Evolutionary conservation across 2,329 filamentous ascomycete species (phyloP).

Genomic region (Trichoderma endophyticum): DNA sequence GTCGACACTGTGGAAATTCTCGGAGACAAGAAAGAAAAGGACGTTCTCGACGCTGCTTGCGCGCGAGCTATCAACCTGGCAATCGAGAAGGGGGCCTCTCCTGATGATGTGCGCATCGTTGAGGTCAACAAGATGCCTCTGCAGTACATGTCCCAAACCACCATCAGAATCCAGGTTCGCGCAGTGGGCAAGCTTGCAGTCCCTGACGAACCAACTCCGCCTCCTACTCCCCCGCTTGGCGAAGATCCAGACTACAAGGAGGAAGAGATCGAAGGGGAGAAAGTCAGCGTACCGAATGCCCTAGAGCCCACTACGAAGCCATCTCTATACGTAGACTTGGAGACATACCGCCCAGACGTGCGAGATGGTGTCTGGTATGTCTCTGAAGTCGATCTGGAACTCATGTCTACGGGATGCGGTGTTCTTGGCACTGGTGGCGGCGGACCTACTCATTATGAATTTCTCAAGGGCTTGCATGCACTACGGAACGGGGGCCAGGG

Average conservation of each 20-base stretch:
- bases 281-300: conserved; percentile 30
- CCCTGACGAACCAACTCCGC: conserved; percentile 27
- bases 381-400: conserved; percentile 36
- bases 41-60: conserved; percentile 39
- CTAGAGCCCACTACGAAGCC: conserved; percentile 32
- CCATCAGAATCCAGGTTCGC: conserved; percentile 34
- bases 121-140: conserved; percentile 44
- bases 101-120: conserved; percentile 40
- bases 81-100: conserved; percentile 31
- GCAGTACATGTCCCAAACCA: conserved; percentile 35
- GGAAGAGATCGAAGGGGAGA: conserved; percentile 26
- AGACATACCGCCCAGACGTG: conserved; percentile 32
- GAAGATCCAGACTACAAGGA: background rate
- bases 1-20: conserved; percentile 51
- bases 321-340: conserved; percentile 31
- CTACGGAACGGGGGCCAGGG: conserved; percentile 33
- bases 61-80: conserved; percentile 33
- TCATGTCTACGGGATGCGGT: conserved; percentile 36
- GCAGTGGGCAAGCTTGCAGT: conserved; percentile 35
- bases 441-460: conserved; percentile 40
- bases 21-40: conserved; percentile 37
- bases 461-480: conserved; percentile 40
- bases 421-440: conserved; percentile 39
- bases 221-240: conserved; percentile 22
- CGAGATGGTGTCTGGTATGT: conserved; percentile 34